Percentiles rank a stretch among this genome's conserved stretches.
Conservation (phyloP, 73 alveolate genomes). For the Tetrahymena malaccensis region DNA sequence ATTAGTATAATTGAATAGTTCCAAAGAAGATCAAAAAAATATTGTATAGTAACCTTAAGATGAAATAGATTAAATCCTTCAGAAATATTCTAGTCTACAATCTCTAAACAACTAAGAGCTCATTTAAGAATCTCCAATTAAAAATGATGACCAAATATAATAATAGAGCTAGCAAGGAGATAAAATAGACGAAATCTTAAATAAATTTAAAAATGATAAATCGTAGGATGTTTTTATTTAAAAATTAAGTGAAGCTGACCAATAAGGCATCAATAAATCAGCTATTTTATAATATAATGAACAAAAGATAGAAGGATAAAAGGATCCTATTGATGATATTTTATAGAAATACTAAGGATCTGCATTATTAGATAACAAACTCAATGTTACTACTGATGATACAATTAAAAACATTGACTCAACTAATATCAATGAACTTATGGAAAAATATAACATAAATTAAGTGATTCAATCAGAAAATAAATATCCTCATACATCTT, state of each 20-base stretch:
- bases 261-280: not conserved
- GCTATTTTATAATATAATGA: no score
- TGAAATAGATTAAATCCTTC: not conserved
- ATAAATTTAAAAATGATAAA: not conserved
- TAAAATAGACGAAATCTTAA: not conserved
- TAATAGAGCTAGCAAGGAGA: not conserved
- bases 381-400: not conserved
- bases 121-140: not conserved
- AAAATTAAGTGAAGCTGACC: not conserved
- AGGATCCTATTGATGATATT: not conserved
- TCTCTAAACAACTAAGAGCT: not conserved
- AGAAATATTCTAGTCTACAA: not conserved
- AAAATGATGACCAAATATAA: not conserved
- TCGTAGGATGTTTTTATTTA: not conserved
- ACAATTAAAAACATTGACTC: not conserved
- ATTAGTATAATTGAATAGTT: no score
- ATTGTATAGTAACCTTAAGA: not conserved
- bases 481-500: not conserved
- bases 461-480: not conserved
- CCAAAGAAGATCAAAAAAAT: not conserved
- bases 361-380: not conserved
- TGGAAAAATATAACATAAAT: not conserved
- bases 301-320: no score
- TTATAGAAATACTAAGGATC: not conserved
- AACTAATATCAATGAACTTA: not conserved